Percentiles rank a stretch among this genome's conserved stretches.
Conservation (phyloP, 208 protist species). For the Leishmania gerbilli region DNA sequence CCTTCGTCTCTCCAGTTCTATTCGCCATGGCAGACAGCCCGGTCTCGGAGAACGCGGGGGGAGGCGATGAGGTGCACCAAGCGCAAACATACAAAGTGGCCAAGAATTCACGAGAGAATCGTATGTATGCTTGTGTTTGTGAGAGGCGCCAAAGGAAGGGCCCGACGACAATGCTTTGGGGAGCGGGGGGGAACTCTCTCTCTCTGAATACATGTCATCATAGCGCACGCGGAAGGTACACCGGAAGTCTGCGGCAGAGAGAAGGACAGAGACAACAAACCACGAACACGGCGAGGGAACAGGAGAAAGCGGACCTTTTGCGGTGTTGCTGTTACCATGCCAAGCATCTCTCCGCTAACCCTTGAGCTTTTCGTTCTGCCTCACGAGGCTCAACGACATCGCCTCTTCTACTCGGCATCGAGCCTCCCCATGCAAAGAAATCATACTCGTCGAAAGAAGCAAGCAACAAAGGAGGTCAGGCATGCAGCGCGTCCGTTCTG, state of each 20-base stretch:
- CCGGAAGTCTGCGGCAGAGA: background rate
- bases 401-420: background rate
- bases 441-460: background rate
- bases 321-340: background rate
- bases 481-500: background rate
- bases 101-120: conserved; percentile 1
- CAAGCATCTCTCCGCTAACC: background rate
- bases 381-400: background rate
- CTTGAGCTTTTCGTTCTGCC: background rate
- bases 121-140: background rate
- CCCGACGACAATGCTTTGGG: background rate
- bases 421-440: background rate
- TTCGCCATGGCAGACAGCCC: no score
- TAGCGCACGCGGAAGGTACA: background rate
- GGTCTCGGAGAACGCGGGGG: background rate
- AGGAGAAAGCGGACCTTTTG: background rate
- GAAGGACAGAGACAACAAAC: background rate
- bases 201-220: background rate
- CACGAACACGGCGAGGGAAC: background rate
- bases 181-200: background rate
- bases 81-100: background rate
- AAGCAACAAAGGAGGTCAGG: background rate
- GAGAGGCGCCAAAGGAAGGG: background rate
- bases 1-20: background rate
- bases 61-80: background rate